Evolutionary conservation across 1,284 basidiomycete species (phyloP).

Genomic region (Coniferiporia weirii): DNA sequence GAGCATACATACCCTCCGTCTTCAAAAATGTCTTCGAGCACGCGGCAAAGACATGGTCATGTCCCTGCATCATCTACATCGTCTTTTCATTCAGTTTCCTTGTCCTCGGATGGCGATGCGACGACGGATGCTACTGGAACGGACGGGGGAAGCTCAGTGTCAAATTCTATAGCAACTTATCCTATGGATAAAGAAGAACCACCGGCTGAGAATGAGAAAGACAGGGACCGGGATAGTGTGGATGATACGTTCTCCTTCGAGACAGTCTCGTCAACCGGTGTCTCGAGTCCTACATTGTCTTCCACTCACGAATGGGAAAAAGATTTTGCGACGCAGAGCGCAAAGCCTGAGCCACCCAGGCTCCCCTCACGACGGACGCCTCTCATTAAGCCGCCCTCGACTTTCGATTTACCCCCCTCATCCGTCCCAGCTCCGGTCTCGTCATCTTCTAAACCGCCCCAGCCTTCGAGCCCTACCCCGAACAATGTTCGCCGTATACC

Average conservation of each 20-base stretch:
- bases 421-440: slow-evolving; percentile 28
- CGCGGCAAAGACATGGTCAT: slow-evolving; percentile 19
- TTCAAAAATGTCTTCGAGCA: slow-evolving; percentile 1
- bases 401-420: slow-evolving; percentile 27
- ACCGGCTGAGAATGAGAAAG: slow-evolving; percentile 26
- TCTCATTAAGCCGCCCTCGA: slow-evolving; percentile 24
- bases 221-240: slow-evolving; percentile 52
- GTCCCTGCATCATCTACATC: slow-evolving; percentile 24
- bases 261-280: slow-evolving; percentile 41
- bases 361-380: slow-evolving; percentile 47
- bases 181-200: slow-evolving; percentile 39
- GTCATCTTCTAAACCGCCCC: slow-evolving; percentile 23
- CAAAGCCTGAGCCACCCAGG: slow-evolving; percentile 40
- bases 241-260: slow-evolving; percentile 58
- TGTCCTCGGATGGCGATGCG: slow-evolving; percentile 22
- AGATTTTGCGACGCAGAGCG: slow-evolving; percentile 24
- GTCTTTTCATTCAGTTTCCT: slow-evolving; percentile 27
- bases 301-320: slow-evolving; percentile 30
- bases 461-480: not conserved
- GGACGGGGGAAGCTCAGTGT: slow-evolving; percentile 8
- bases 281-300: slow-evolving; percentile 21
- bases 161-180: slow-evolving; percentile 37
- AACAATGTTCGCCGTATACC: slow-evolving; percentile 7
- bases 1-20: slow-evolving; percentile 18
- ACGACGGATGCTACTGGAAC: slow-evolving; percentile 5